Evolutionary conservation across 495 filamentous ascomycete species (phyloP).

Genomic region (Terfezia boudieri): DNA sequence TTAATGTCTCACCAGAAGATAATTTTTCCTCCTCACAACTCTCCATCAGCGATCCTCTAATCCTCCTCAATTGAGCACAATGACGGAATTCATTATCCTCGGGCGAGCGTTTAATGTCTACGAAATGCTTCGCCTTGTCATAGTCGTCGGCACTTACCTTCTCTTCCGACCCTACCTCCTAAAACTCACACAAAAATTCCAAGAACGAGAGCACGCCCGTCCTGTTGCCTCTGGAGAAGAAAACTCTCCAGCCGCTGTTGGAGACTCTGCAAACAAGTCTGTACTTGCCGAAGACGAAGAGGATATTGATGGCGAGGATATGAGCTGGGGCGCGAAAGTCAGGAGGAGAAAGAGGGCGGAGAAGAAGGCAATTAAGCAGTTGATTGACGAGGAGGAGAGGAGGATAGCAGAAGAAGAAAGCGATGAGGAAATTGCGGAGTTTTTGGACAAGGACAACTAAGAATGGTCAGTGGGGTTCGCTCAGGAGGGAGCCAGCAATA

Average conservation of each 20-base stretch:
- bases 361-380: neutral
- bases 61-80: no score
- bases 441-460: neutral
- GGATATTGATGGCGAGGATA: conserved; percentile 23
- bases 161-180: conserved; percentile 27
- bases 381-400: conserved; percentile 17
- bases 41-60: no score
- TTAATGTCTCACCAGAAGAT: no score
- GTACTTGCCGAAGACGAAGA: conserved; percentile 17
- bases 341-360: neutral
- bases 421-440: conserved; percentile 8
- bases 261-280: conserved; percentile 6
- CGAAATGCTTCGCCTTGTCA: conserved; percentile 26
- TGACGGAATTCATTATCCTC: neutral
- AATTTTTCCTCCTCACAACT: no score
- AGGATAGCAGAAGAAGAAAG: conserved; percentile 17
- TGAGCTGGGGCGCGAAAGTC: conserved; percentile 15
- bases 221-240: conserved; percentile 1
- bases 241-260: conserved; percentile 2
- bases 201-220: conserved; percentile 6
- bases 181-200: conserved; percentile 1
- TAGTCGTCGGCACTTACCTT: conserved; percentile 26
- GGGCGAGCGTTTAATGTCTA: conserved; percentile 13
- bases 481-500: no score
- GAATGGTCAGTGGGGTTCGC: no score